Evolutionary conservation across 345 rosid genomes (phyloP), one percentile per base, ranked within the genome.

Genomic region (Nasturtium officinale): DNA sequence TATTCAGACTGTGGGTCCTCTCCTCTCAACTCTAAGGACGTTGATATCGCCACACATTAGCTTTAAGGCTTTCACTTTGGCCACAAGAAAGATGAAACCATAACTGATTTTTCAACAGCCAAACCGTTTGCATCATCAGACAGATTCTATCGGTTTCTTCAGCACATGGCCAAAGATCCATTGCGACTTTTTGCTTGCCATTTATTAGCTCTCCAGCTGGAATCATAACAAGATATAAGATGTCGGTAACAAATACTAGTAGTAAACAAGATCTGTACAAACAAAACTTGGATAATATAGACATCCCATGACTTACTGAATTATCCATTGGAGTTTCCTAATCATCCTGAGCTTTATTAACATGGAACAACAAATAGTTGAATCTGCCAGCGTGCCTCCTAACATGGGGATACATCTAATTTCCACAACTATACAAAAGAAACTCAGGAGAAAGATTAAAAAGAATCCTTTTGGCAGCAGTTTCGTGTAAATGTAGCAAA

Each of bases 291-390:
- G 40, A 37, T 17, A 16, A 20, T 37, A 63, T 5, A 76, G 12
- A 53, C 13, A 33, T 53, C 15, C n/a, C 12, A 61, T 21, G 33
- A 62, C 79, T 62, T 70, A 69, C 76, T 11, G 35, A 5, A 16
- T 43, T 17, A 45, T 69, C 61, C 55, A 65, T 43, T 56, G 32
- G 32, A 23, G 35, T 45, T 45, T 61, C 72, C 63, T 58, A 61
- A 45, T 74, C 75, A 47, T 33, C 65, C 42, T 7, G 56, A 55
- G 45, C 78, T 63, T 64, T 65, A 69, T 57, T 64, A 56, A 75
- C 70, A 69, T 42, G 59, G 66, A 55, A 66, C 69, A 70, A 74
- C 66, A 47, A 61, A 78, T 65, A 72, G 67, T 58, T 58, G 71
- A 55, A 62, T 58, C 69, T 40, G 63, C 23, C 8, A 58, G 7